Percentiles rank a stretch among this genome's conserved stretches.
These are phyloP conservation scores for Monosporascus sp. DNA, from an alignment of 2,329 filamentous ascomycete species.

Conservation along the genomic window DNA sequence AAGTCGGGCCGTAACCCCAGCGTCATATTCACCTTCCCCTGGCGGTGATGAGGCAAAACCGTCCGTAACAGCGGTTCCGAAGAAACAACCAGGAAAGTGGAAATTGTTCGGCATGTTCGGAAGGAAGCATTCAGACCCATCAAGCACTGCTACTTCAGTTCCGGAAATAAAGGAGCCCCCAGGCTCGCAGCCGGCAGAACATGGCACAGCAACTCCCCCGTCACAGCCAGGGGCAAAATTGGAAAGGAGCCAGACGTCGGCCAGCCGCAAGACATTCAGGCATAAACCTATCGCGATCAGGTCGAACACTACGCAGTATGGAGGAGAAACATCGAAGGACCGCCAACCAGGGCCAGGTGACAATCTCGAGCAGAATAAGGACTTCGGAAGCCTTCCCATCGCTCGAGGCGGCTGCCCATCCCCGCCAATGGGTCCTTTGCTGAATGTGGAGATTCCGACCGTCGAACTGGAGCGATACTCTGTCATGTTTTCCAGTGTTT, in stretches of 20 bases:
- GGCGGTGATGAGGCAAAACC: conserved; percentile 15
- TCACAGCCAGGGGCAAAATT: conserved; percentile 15
- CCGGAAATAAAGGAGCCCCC: conserved; percentile 17
- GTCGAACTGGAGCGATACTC: conserved; percentile 85
- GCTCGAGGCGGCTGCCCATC: conserved; percentile 10
- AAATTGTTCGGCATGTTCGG: conserved; percentile 54
- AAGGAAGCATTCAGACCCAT: conserved; percentile 33
- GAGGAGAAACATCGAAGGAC: conserved; percentile 11
- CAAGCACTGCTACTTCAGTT: conserved; percentile 6
- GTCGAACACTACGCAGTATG: conserved; percentile 36
- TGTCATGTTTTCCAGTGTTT: conserved; percentile 80
- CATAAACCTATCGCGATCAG: conserved; percentile 40
- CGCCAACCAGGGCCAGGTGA: conserved; percentile 6
- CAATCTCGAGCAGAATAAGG: conserved; percentile 15
- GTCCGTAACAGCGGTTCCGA: conserved; percentile 25
- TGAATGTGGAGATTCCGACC: conserved; percentile 76
- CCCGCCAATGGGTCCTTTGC: conserved; percentile 29
- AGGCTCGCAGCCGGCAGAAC: conserved; percentile 10
- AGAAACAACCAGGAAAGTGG: conserved; percentile 51
- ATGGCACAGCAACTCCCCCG: conserved; percentile 11
- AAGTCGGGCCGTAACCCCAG: conserved; percentile 8
- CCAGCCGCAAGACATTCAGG: conserved; percentile 27
- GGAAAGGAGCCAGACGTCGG: conserved; percentile 33
- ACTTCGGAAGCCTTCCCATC: conserved; percentile 22
- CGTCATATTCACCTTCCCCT: conserved; percentile 16